Conservation (phyloP, 805 yeast species). For the Teunomyces aglyptinius region DNA sequence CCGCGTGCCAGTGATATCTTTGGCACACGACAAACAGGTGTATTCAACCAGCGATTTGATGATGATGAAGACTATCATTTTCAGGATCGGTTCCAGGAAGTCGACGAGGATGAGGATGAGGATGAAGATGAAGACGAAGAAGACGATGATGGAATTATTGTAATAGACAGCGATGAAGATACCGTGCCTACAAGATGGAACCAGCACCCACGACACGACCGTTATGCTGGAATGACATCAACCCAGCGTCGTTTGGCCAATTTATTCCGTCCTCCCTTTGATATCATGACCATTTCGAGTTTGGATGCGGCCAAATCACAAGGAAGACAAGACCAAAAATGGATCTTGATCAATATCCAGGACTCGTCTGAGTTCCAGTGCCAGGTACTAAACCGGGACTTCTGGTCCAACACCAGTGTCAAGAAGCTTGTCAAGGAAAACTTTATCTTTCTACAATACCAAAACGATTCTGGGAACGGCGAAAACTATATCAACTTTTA, state of each 20-base stretch:
- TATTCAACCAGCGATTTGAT: conserved; percentile 58
- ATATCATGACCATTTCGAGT: conserved; percentile 64
- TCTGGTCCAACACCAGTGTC: conserved; percentile 74
- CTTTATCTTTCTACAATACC: conserved; percentile 85
- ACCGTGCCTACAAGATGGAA: no score
- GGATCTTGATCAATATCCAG: conserved; percentile 88
- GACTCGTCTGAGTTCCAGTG: conserved; percentile 82
- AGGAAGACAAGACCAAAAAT: conserved; percentile 65
- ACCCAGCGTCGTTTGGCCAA: conserved; percentile 72
- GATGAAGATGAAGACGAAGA: conserved; percentile 38
- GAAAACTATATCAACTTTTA: conserved; percentile 69
- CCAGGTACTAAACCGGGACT: conserved; percentile 87
- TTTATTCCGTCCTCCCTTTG: conserved; percentile 92
- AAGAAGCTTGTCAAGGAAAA: conserved; percentile 62
- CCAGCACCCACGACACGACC: conserved; percentile 19
- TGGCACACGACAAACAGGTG: conserved; percentile 48
- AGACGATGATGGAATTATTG: conserved; percentile 20
- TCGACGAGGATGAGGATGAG: conserved; percentile 23
- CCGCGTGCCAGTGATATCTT: conserved; percentile 35
- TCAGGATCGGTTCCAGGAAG: conserved; percentile 15
- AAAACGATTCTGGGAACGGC: conserved; percentile 74
- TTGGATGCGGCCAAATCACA: conserved; percentile 70
- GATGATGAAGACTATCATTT: conserved; percentile 35
- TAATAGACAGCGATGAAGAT: conserved; percentile 17
- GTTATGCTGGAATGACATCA: conserved; percentile 39